Conservation (phyloP, 352 stramenopile genomes). For the Phytophthora hibernalis region DNA sequence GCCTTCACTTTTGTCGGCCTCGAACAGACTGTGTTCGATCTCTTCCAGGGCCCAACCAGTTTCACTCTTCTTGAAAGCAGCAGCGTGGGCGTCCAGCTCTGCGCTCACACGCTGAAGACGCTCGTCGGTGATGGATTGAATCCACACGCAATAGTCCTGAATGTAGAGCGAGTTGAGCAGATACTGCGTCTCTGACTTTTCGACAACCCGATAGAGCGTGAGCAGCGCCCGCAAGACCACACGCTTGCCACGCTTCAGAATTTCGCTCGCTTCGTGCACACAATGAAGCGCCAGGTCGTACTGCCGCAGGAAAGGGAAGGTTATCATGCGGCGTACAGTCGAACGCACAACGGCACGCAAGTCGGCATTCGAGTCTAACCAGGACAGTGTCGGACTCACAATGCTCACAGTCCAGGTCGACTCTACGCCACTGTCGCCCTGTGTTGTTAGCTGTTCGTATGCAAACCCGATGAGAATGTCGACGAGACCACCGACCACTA, state of each 20-base stretch:
- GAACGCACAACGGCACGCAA: conserved; percentile 69
- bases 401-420: conserved; percentile 97
- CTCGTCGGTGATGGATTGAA: conserved; percentile 73
- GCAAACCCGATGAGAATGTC: conserved; percentile 96
- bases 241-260: conserved; percentile 90
- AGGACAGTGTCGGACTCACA: conserved; percentile 94
- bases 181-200: conserved; percentile 97
- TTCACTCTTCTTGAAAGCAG: conserved; percentile 67
- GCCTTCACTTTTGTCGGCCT: conserved; percentile 37
- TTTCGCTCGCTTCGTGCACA: conserved; percentile 82
- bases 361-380: conserved; percentile 89
- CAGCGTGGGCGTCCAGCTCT: conserved; percentile 38
- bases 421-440: conserved; percentile 96
- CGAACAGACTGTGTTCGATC: conserved; percentile 67
- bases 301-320: conserved; percentile 96
- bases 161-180: conserved; percentile 97
- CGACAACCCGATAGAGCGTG: conserved; percentile 91
- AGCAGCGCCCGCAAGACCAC: conserved; percentile 92
- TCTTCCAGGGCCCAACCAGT: conserved; percentile 82
- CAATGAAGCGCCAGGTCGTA: conserved; percentile 87
- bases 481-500: conserved; percentile 86
- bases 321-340: conserved; percentile 91
- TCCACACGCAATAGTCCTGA: conserved; percentile 93
- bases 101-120: conserved; percentile 45
- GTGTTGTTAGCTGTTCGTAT: conserved; percentile 96